These are phyloP conservation scores for Tuber magnatum DNA, from an alignment of 495 filamentous ascomycete genomes.

Conservation along the genomic window DNA sequence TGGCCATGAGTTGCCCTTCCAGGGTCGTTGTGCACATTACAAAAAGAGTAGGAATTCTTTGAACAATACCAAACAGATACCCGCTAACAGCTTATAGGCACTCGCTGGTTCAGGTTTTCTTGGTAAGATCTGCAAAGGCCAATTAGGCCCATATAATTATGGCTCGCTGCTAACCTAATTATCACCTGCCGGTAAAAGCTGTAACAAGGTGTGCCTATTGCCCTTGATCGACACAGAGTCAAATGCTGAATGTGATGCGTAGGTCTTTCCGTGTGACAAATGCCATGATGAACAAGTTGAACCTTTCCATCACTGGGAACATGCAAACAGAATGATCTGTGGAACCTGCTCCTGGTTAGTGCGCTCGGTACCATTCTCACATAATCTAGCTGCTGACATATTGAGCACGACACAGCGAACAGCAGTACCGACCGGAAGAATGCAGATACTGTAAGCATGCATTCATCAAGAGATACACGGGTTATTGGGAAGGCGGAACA, in stretches of 20 bases:
- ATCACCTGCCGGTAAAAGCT: slow-evolving; percentile 19
- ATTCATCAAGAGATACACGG: slow-evolving; percentile 61
- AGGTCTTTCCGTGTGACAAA: slow-evolving; percentile 73
- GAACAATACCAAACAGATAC: neutral
- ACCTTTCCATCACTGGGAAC: slow-evolving; percentile 65
- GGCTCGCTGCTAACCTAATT: neutral
- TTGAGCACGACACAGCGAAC: slow-evolving; percentile 54
- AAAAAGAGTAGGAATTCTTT: slow-evolving; percentile 53
- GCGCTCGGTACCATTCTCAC: neutral
- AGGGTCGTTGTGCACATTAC: slow-evolving; percentile 74
- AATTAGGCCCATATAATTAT: neutral
- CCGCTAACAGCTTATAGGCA: slow-evolving; percentile 10
- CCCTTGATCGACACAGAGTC: neutral
- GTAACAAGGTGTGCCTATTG: slow-evolving; percentile 40
- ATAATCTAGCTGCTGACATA: neutral
- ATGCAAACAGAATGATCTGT: slow-evolving; percentile 85
- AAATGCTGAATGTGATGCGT: slow-evolving; percentile 22
- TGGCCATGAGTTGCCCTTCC: slow-evolving; percentile 68
- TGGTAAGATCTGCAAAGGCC: slow-evolving; percentile 33
- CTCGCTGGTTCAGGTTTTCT: slow-evolving; percentile 72
- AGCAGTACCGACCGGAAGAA: slow-evolving; percentile 72
- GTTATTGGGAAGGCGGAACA: slow-evolving; percentile 86
- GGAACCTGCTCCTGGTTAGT: slow-evolving; percentile 56
- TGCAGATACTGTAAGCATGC: slow-evolving; percentile 69
- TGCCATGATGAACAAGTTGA: slow-evolving; percentile 65